Evolutionary conservation across 352 stramenopile species (phyloP).

Genomic region (Thalassiosira pacifica): DNA sequence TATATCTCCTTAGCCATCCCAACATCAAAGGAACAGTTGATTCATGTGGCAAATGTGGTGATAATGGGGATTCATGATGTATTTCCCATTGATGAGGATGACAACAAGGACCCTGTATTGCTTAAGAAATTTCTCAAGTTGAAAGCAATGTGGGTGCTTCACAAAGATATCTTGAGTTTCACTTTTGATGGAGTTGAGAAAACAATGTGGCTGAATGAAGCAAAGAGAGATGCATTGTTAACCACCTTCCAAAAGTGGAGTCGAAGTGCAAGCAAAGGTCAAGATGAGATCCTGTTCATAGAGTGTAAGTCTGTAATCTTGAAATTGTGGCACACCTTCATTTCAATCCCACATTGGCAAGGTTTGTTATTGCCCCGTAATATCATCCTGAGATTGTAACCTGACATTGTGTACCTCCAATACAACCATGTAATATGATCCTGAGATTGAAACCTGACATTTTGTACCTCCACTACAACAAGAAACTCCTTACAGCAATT

Average conservation of each 20-base stretch:
- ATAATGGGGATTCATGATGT: conserved; percentile 32
- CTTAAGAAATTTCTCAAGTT: not conserved
- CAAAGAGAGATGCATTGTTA: not conserved
- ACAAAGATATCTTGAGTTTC: not conserved
- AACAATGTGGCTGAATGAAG: conserved; percentile 4
- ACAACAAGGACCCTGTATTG: not conserved
- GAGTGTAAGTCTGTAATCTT: not conserved
- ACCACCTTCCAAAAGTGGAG: not conserved
- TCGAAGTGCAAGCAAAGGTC: too few species aligned
- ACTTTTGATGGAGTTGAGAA: conserved; percentile 6
- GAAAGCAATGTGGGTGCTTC: too few species aligned
- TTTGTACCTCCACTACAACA: not conserved
- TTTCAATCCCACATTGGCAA: not conserved
- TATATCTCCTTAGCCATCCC: conserved; percentile 19
- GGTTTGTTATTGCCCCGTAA: conserved; percentile 2
- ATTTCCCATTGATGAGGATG: conserved; percentile 13
- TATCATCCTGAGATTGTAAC: not conserved
- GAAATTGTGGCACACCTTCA: conserved; percentile 15
- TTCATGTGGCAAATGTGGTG: conserved; percentile 8
- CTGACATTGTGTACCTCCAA: too few species aligned
- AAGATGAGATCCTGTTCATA: not conserved
- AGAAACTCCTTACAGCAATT: not conserved
- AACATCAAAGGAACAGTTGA: not conserved
- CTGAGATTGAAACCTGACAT: not conserved
- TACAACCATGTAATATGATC: conserved; percentile 4